These are phyloP conservation scores for Quercus gilva DNA, from an alignment of 306 rosid genomes.

Conservation along the genomic window DNA sequence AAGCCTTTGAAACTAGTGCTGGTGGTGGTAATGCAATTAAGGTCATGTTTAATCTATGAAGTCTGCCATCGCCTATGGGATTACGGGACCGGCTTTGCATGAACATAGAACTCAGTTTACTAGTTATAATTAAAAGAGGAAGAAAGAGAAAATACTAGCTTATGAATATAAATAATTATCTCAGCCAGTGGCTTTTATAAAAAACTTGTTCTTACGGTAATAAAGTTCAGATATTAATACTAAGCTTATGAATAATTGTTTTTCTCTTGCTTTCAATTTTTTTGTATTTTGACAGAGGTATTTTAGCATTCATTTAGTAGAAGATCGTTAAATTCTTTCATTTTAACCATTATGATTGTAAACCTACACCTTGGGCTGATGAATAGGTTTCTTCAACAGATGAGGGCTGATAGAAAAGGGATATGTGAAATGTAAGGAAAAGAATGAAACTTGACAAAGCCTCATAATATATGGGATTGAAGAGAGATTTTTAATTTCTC, in stretches of 20 bases:
- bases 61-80: background rate
- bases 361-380: background rate
- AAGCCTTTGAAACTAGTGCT: constrained; percentile 95
- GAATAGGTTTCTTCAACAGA: no score
- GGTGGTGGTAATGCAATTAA: constrained; percentile 87
- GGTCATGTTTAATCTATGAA: constrained; percentile 88
- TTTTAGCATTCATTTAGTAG: background rate
- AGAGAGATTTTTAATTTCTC: no score
- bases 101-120: background rate
- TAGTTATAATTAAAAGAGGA: background rate
- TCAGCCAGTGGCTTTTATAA: background rate
- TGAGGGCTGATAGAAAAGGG: no score
- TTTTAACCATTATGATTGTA: background rate
- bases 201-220: background rate
- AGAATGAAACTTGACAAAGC: no score
- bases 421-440: no score
- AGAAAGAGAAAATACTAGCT: background rate
- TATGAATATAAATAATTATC: background rate
- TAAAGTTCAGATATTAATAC: background rate
- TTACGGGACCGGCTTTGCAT: background rate
- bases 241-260: background rate
- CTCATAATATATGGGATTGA: no score
- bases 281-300: background rate
- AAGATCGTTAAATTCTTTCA: background rate
- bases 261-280: background rate